Evolutionary conservation across 441 rosid species (phyloP), one percentile per base, ranked within the genome.

Genomic region (Gossypium laxum): DNA sequence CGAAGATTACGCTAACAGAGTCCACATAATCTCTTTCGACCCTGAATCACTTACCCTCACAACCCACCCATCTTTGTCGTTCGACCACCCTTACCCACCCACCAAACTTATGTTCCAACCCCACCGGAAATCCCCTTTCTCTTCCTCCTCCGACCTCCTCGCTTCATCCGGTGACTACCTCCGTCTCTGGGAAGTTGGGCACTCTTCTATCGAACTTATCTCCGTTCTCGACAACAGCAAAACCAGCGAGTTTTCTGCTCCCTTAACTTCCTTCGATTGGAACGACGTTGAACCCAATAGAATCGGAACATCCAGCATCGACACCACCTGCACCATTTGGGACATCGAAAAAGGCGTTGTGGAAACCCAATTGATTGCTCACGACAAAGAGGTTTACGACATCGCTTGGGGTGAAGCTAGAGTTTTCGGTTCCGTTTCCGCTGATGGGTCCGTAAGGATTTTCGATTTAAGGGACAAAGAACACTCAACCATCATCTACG

Each of bases 321-420:
- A 93, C 26, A 93, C 98, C 10, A 93, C 98, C 0, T 93, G 97
- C 73, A 93, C 94, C 2, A 83, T 93, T 47, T 93, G 98, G 98
- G 97, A 93, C 74, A 82, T 93, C 17, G 97, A 93, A 72, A 87
- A 81, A 65, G 82, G 82, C 2, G 86, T 50, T 1, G 96, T 93
- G 0, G 98, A 93, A 78, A 93, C 97, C n/a, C 97, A 93, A 69
- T 81, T 93, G 50, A 93, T 93, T 32, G 96, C 98, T 2, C 97
- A 93, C 41, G 98, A 93, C 17, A 93, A 91, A 70, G 98, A 93
- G 86, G 97, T 93, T 4, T 91, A 93, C 68, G 98, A 93, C 70
- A 89, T 93, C 4, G 96, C 94, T 10, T 93, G 98, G 98, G 97
- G 98, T 0, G 98, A 91, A 69, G 91, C 92, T 24, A 84, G 94